These are phyloP conservation scores for Heliosperma pusillum DNA, from an alignment of 148 eudicot species.

Conservation along the genomic window DNA sequence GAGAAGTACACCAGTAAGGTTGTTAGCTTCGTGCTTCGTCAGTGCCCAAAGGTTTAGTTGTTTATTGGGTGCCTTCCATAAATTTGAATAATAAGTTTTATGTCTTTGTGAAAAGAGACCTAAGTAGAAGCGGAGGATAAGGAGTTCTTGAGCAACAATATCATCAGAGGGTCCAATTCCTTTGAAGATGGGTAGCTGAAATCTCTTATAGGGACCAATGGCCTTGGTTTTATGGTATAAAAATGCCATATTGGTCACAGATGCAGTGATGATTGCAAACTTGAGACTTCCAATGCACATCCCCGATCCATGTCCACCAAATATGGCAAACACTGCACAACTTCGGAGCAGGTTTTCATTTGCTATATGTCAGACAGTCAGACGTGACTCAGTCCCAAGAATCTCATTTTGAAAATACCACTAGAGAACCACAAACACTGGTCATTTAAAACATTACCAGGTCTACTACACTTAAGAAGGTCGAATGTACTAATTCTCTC, in stretches of 20 bases:
- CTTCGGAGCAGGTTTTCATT: neutral
- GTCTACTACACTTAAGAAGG: neutral
- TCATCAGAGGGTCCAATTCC: neutral
- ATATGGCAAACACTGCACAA: slow-evolving; percentile 6
- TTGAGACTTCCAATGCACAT: neutral
- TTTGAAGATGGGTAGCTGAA: neutral
- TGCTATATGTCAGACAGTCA: neutral
- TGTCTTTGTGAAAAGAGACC: neutral
- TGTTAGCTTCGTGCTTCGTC: neutral
- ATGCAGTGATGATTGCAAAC: neutral
- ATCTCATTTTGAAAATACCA: neutral
- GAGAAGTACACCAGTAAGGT: neutral
- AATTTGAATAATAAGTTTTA: neutral
- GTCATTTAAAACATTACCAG: neutral
- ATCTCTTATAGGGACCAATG: neutral
- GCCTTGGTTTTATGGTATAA: neutral
- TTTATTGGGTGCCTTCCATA: neutral
- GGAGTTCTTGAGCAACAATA: neutral
- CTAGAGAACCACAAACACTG: neutral
- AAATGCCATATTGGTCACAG: neutral
- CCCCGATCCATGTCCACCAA: neutral
- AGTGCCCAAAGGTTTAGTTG: neutral
- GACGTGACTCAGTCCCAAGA: neutral
- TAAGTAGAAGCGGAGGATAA: neutral
- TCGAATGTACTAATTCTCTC: neutral